These are phyloP conservation scores for Saraca asoca DNA, from an alignment of 331 rosid species.

Conservation along the genomic window DNA sequence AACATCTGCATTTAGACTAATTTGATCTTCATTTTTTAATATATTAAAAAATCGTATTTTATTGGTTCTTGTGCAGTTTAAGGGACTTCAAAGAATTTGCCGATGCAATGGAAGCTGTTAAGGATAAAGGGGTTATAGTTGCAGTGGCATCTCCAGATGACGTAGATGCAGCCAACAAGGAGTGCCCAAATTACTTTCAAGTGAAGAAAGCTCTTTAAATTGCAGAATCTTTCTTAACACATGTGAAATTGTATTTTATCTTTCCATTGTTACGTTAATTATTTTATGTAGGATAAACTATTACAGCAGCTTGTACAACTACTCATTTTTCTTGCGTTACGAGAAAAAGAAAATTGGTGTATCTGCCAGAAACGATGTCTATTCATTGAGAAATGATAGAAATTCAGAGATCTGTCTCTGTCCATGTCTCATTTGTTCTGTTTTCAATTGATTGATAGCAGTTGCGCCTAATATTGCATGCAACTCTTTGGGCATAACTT, in stretches of 20 bases:
- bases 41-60: not conserved
- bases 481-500: too few relatives aligned
- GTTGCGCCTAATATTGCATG: too few relatives aligned
- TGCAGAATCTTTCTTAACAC: slow-evolving; percentile 9
- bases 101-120: slow-evolving; percentile 70
- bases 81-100: slow-evolving; percentile 81
- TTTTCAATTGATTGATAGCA: too few relatives aligned
- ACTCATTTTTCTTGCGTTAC: not conserved
- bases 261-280: not conserved
- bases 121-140: slow-evolving; percentile 79
- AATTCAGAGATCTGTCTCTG: too few relatives aligned
- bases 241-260: not conserved
- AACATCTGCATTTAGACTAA: slow-evolving; percentile 13
- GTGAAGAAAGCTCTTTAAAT: slow-evolving; percentile 71
- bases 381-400: too few relatives aligned
- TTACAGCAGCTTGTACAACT: slow-evolving; percentile 1
- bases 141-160: slow-evolving; percentile 94
- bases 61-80: slow-evolving; percentile 52
- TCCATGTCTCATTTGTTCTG: too few relatives aligned
- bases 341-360: too few relatives aligned
- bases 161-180: slow-evolving; percentile 68
- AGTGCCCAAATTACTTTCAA: slow-evolving; percentile 69
- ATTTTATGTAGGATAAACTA: not conserved
- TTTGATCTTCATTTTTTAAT: slow-evolving; percentile 1
- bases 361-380: too few relatives aligned